Conservation (phyloP, 495 filamentous ascomycete species). For the Venustampulla echinocandica region DNA sequence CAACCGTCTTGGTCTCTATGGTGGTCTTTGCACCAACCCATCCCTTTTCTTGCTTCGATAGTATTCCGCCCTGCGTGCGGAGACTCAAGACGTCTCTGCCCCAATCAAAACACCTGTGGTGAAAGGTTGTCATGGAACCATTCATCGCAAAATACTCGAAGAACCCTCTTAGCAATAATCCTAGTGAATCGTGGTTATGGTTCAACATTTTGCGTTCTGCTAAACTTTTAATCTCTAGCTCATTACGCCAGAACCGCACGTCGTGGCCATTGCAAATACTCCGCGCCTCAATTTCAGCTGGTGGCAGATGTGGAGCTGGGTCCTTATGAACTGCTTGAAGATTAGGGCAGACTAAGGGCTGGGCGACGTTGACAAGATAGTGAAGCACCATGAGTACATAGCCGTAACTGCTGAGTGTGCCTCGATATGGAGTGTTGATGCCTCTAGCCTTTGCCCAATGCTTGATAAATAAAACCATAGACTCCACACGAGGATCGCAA, state of each 20-base stretch:
- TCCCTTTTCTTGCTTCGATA: conserved; percentile 62
- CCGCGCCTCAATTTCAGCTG: conserved; percentile 28
- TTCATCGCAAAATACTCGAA: conserved; percentile 69
- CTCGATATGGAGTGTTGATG: conserved; percentile 75
- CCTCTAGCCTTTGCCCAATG: conserved; percentile 71
- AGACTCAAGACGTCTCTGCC: conserved; percentile 60
- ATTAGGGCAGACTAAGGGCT: conserved; percentile 72
- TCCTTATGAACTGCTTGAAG: conserved; percentile 49
- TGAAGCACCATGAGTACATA: conserved; percentile 93
- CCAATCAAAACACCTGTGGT: conserved; percentile 58
- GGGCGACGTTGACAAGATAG: conserved; percentile 69
- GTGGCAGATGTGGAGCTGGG: conserved; percentile 30
- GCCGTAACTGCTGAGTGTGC: conserved; percentile 76
- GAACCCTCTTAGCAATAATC: conserved; percentile 61
- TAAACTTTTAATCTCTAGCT: conserved; percentile 47
- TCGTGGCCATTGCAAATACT: conserved; percentile 44
- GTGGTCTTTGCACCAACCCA: conserved; percentile 66
- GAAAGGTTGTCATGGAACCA: conserved; percentile 31
- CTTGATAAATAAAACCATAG: conserved; percentile 76
- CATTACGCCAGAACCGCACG: conserved; percentile 61
- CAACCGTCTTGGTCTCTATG: conserved; percentile 15
- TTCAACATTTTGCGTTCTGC: conserved; percentile 44
- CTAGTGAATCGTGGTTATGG: conserved; percentile 52
- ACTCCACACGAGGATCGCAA: conserved; percentile 61
- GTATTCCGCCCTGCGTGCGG: conserved; percentile 56